phyloP scores from a whole-genome alignment of 78 protist species.

The Chrysochromulina tobinii region DNA sequence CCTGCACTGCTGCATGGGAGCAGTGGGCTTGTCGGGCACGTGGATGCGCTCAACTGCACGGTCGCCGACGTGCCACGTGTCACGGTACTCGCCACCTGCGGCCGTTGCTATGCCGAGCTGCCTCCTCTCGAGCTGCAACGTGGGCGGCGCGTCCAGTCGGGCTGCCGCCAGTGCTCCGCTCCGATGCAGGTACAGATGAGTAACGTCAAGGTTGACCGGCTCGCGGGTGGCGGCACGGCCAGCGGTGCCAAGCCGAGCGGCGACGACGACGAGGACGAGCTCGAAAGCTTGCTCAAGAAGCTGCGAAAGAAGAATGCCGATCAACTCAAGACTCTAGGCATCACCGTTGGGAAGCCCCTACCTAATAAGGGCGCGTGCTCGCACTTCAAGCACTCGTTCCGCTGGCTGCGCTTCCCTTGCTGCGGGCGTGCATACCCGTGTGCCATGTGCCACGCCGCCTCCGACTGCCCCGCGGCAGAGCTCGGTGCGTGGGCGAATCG shows the following conservation, averaged over 20 bases:
- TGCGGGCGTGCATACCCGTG: conserved; percentile 62
- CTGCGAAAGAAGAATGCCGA: not conserved
- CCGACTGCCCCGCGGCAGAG: conserved; percentile 7
- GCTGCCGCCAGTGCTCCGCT: conserved; percentile 2
- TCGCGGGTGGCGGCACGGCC: not conserved
- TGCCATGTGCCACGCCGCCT: conserved; percentile 49
- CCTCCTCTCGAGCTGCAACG: not conserved
- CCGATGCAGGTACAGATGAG: no score
- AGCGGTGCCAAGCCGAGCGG: no score
- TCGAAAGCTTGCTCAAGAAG: not conserved
- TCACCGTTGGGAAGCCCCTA: not conserved
- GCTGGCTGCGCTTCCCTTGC: conserved; percentile 65
- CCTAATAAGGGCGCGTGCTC: conserved; percentile 50
- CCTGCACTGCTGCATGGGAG: not conserved
- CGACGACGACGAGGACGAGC: not conserved
- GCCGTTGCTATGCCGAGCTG: not conserved
- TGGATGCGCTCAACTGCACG: not conserved
- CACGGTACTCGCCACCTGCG: not conserved
- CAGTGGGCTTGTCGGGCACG: not conserved
- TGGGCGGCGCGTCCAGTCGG: not conserved
- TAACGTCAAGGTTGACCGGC: not conserved
- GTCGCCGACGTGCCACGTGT: not conserved
- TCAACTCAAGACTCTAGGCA: not conserved
- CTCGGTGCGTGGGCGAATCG: conserved; percentile 52
- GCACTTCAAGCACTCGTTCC: conserved; percentile 44